Conservation (phyloP, 2,329 filamentous ascomycete genomes). For the Aspergillus vadensis region DNA sequence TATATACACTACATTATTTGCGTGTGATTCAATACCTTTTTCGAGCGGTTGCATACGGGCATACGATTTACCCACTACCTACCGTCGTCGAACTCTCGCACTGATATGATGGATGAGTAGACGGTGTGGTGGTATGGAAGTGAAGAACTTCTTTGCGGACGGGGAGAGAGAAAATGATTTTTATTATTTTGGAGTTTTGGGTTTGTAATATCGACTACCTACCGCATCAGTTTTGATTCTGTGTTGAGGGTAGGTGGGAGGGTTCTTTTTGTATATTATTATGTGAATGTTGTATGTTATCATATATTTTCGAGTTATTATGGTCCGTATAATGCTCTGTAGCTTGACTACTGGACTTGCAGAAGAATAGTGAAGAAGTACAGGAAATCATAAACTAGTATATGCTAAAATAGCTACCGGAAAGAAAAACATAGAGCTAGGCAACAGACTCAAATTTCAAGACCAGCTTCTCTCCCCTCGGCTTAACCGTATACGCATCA, state of each 20-base stretch:
- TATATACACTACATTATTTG: background rate
- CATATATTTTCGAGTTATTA: background rate
- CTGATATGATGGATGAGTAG: too few species aligned
- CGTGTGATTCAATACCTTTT: background rate
- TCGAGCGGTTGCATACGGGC: background rate
- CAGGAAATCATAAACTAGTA: background rate
- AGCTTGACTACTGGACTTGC: background rate
- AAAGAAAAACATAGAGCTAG: background rate
- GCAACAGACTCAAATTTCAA: conserved; percentile 53
- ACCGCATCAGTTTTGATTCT: background rate
- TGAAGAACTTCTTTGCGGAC: background rate
- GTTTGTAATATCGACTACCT: background rate
- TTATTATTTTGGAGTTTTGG: conserved; percentile 15
- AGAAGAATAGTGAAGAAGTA: background rate
- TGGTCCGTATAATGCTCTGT: background rate
- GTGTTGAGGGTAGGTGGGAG: background rate
- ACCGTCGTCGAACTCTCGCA: too few species aligned
- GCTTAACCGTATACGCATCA: conserved; percentile 65
- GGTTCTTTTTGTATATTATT: background rate
- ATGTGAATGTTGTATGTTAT: background rate
- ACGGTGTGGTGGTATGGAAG: too few species aligned
- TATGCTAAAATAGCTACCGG: too few species aligned
- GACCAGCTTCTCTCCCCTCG: conserved; percentile 59
- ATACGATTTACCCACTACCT: background rate
- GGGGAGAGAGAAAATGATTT: background rate